A percentile compares a stretch with the other conserved stretches of the same genome.
Conservation (phyloP, 305 asterid genomes). For the Ilex paraguariensis region DNA sequence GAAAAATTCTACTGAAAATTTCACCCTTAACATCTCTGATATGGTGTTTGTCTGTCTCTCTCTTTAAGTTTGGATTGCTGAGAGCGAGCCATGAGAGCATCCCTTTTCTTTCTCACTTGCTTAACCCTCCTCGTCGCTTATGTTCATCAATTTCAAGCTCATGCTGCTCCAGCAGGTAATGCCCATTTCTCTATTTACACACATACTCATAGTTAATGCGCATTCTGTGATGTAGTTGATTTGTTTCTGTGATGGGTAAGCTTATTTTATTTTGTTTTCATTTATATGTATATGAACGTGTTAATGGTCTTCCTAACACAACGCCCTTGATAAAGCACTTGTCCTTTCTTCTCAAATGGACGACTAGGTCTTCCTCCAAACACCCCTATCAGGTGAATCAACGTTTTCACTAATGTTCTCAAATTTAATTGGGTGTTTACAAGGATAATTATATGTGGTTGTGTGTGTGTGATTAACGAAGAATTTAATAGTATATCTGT, state of each 20-base stretch:
- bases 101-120: slow-evolving; percentile 25
- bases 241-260: slow-evolving; percentile 17
- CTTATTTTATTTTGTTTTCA: not conserved
- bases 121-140: slow-evolving; percentile 26
- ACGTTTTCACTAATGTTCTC: slow-evolving; percentile 1
- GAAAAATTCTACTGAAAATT: too few species aligned
- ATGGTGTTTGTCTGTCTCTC: slow-evolving; percentile 13
- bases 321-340: slow-evolving; percentile 86
- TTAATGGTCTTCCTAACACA: slow-evolving; percentile 11
- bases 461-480: too few species aligned
- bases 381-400: slow-evolving; percentile 61
- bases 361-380: slow-evolving; percentile 58
- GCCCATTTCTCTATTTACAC: not conserved
- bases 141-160: slow-evolving; percentile 33
- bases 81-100: slow-evolving; percentile 33
- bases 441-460: too few species aligned
- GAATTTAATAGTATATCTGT: too few species aligned
- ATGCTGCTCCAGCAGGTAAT: slow-evolving; percentile 66
- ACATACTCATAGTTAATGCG: not conserved
- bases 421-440: too few species aligned
- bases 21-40: slow-evolving; percentile 18
- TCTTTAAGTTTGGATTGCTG: slow-evolving; percentile 10
- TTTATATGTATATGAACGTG: not conserved
- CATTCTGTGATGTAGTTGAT: too few species aligned
- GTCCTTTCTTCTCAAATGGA: slow-evolving; percentile 83